These are phyloP conservation scores for Aegilops tauschii DNA, from an alignment of 176 grass and related monocot species.

Conservation along the genomic window DNA sequence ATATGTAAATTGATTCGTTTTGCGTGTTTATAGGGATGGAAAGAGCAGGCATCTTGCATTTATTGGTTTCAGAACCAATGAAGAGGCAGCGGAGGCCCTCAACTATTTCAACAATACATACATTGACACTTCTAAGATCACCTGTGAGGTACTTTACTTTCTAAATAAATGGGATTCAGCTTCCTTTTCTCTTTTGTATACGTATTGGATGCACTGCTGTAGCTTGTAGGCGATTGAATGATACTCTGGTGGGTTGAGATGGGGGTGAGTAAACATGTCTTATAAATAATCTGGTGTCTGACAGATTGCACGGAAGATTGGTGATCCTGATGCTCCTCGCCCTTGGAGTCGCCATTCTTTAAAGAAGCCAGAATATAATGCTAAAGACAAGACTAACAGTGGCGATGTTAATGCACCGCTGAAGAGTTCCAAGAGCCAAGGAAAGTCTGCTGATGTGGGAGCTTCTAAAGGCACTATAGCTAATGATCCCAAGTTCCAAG, in stretches of 20 bases:
- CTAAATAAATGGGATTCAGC: not conserved
- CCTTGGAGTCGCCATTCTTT: conserved; percentile 86
- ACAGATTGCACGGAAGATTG: conserved; percentile 86
- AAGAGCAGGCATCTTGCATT: conserved; percentile 97
- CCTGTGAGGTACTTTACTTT: conserved; percentile 71
- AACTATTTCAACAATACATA: conserved; percentile 91
- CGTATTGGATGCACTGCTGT: not conserved
- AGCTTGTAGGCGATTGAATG: not conserved
- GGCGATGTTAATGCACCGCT: not conserved
- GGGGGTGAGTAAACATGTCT: not conserved
- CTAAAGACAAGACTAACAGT: conserved; percentile 35
- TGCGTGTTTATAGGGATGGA: conserved; percentile 59
- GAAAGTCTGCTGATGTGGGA: conserved; percentile 20
- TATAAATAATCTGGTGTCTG: not conserved
- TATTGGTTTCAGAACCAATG: conserved; percentile 78
- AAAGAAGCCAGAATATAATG: conserved; percentile 45
- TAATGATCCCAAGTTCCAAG: conserved; percentile 66
- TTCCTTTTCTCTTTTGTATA: not conserved
- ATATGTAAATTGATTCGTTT: not conserved
- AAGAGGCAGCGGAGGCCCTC: conserved; percentile 76
- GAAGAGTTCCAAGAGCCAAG: conserved; percentile 47
- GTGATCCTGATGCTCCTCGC: conserved; percentile 69
- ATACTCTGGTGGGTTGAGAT: not conserved
- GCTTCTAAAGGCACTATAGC: conserved; percentile 34
- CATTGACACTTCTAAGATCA: conserved; percentile 93